phyloP scores from a whole-genome alignment of 441 rosid species.

The Populus tomentosa region DNA sequence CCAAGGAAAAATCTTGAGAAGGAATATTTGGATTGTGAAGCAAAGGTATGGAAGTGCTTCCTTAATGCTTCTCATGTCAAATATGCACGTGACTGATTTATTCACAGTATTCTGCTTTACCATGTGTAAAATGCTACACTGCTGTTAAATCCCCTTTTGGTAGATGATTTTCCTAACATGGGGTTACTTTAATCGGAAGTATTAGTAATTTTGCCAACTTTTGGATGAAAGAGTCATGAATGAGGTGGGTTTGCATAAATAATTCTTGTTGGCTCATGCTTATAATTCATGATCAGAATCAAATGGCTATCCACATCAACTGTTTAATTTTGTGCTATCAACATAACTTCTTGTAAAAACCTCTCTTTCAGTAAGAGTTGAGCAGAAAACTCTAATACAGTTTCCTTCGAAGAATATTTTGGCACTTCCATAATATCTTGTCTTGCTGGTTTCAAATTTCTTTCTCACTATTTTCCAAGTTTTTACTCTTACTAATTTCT shows the following conservation, averaged over 20 bases:
- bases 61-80: neutral
- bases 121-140: neutral
- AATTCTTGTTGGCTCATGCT: neutral
- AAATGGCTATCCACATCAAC: neutral
- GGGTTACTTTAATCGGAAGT: neutral
- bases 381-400: neutral
- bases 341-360: too few relatives aligned
- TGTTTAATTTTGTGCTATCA: neutral
- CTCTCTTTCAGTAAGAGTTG: neutral
- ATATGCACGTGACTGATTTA: neutral
- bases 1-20: conserved; percentile 89
- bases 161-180: neutral
- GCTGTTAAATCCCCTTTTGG: neutral
- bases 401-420: neutral
- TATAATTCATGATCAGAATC: neutral
- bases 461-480: too few relatives aligned
- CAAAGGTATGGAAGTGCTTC: conserved; percentile 47
- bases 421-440: neutral
- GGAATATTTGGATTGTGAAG: conserved; percentile 85
- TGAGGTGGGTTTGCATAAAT: neutral
- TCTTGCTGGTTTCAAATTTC: neutral
- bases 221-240: neutral
- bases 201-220: neutral
- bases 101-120: neutral
- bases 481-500: neutral